These are phyloP conservation scores for Lineolata rhizophorae DNA, from an alignment of 495 filamentous ascomycete species.

Conservation along the genomic window DNA sequence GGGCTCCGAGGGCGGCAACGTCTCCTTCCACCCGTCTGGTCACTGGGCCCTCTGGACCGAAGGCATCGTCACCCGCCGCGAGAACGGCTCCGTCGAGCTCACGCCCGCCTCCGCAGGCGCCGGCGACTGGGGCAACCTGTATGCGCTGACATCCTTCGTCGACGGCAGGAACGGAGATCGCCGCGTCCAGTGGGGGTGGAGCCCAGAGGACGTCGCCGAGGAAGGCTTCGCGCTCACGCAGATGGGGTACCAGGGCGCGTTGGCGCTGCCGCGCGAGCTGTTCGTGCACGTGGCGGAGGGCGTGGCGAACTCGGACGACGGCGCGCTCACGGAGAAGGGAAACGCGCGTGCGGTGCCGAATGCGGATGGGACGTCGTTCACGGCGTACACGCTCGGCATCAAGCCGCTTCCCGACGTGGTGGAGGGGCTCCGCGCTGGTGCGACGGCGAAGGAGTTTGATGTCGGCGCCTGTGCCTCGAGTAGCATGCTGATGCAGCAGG, in stretches of 20 bases:
- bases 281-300: constrained; percentile 18
- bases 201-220: constrained; percentile 17
- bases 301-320: constrained; percentile 12
- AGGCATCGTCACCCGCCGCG: constrained; percentile 14
- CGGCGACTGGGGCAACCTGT: constrained; percentile 21
- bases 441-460: constrained; percentile 2
- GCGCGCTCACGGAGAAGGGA: too few species aligned
- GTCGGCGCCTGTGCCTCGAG: too few species aligned
- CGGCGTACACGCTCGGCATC: constrained; percentile 19
- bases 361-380: constrained; percentile 16
- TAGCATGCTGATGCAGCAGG: constrained; percentile 6
- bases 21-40: constrained; percentile 12
- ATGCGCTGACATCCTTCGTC: constrained; percentile 21
- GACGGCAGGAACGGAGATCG: constrained; percentile 21
- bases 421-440: constrained; percentile 8
- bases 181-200: constrained; percentile 23
- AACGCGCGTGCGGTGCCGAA: constrained; percentile 11
- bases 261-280: constrained; percentile 21
- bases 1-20: constrained; percentile 26
- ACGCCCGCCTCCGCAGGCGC: constrained; percentile 17
- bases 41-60: constrained; percentile 24
- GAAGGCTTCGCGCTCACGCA: constrained; percentile 17
- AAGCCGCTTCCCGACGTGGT: constrained; percentile 21
- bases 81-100: constrained; percentile 19
- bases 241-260: constrained; percentile 22